These are phyloP conservation scores for Pholiota adiposa DNA, from an alignment of 1,284 basidiomycete species.

Conservation along the genomic window DNA sequence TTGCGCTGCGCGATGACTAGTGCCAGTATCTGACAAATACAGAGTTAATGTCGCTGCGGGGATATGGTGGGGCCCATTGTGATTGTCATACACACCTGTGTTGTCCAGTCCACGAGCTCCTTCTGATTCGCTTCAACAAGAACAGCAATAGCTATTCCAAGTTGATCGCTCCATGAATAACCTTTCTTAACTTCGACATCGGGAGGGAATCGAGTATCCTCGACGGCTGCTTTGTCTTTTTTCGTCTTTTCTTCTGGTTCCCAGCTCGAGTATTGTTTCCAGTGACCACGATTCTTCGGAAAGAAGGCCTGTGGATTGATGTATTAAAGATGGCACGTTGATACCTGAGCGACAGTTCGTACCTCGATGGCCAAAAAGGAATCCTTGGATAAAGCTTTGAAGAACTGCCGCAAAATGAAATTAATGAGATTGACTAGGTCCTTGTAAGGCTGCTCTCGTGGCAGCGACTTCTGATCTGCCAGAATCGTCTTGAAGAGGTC, in stretches of 20 bases:
- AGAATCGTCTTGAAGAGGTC: constrained; percentile 85
- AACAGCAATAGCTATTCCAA: constrained; percentile 82
- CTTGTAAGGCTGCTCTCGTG: constrained; percentile 77
- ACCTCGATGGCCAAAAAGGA: constrained; percentile 87
- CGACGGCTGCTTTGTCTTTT: constrained; percentile 42
- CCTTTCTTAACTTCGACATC: constrained; percentile 89
- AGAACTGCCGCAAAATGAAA: constrained; percentile 88
- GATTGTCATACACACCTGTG: constrained; percentile 58
- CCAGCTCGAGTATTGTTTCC: constrained; percentile 86
- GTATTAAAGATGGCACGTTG: constrained; percentile 11
- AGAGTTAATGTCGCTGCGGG: constrained; percentile 12
- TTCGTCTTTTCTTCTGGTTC: constrained; percentile 66
- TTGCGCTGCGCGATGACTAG: constrained; percentile 69
- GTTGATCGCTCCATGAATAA: constrained; percentile 87
- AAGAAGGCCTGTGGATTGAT: constrained; percentile 70
- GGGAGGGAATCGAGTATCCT: constrained; percentile 53
- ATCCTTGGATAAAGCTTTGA: constrained; percentile 84
- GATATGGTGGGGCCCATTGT: constrained; percentile 3
- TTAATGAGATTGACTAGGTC: constrained; percentile 85
- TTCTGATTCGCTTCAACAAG: constrained; percentile 70
- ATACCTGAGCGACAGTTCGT: constrained; percentile 21
- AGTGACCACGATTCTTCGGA: constrained; percentile 84
- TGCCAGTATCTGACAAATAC: constrained; percentile 62
- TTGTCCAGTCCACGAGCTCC: constrained; percentile 78
- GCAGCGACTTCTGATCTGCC: constrained; percentile 75